phyloP scores from a whole-genome alignment of 75 land plant genomes.

The Ceratopteris richardii region DNA sequence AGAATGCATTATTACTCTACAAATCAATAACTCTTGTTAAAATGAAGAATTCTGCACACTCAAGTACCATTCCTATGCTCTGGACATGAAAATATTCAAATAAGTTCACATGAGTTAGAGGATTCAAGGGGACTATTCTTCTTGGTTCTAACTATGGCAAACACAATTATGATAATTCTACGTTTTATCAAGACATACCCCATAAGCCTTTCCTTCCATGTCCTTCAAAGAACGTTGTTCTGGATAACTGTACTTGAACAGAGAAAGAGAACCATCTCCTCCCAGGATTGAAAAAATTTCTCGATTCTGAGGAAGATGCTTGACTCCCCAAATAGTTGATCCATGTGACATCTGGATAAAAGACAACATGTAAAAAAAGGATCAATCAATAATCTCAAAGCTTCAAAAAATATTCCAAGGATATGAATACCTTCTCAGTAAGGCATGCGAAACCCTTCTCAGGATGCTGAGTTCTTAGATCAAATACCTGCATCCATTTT shows the following conservation, averaged over 20 bases:
- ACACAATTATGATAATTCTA: background rate
- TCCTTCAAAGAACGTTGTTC: slow-evolving; percentile 25
- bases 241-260: slow-evolving; percentile 31
- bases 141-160: too few relatives aligned
- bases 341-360: slow-evolving; percentile 25
- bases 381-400: background rate
- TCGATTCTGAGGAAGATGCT: slow-evolving; percentile 41
- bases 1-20: too few relatives aligned
- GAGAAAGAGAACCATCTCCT: slow-evolving; percentile 41
- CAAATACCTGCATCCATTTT: slow-evolving; percentile 17
- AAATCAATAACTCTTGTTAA: too few relatives aligned
- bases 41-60: too few relatives aligned
- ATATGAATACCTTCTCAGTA: slow-evolving; percentile 19
- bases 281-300: slow-evolving; percentile 37
- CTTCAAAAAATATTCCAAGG: background rate
- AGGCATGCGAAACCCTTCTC: slow-evolving; percentile 29
- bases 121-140: too few relatives aligned
- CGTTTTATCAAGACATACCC: slow-evolving; percentile 16
- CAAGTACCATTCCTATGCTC: too few relatives aligned
- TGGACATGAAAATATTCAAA: too few relatives aligned
- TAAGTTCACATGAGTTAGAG: too few relatives aligned
- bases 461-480: slow-evolving; percentile 36
- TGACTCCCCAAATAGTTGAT: slow-evolving; percentile 40
- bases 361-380: background rate
- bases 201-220: slow-evolving; percentile 23